Evolutionary conservation across 768 basidiomycete genomes (phyloP).

Genomic region (Pleurotus sapidus): DNA sequence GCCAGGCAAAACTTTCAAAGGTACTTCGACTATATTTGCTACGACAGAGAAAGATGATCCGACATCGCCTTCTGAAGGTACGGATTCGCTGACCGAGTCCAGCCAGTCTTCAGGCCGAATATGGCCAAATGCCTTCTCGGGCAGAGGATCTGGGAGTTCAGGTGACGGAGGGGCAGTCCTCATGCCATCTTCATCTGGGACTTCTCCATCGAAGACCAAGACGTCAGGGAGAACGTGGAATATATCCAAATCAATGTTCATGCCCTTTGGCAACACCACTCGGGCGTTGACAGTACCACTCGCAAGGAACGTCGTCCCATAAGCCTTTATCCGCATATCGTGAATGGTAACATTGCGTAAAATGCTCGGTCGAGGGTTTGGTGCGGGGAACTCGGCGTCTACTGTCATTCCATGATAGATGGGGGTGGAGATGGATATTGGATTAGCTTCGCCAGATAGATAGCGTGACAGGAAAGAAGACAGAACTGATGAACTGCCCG

Average conservation of each 20-base stretch:
- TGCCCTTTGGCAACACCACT: constrained; percentile 66
- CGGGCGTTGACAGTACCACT: constrained; percentile 67
- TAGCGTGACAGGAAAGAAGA: constrained; percentile 65
- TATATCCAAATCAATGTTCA: constrained; percentile 64
- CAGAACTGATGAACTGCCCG: constrained; percentile 36
- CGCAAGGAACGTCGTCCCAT: constrained; percentile 49
- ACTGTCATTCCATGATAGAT: constrained; percentile 48
- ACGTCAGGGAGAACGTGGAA: constrained; percentile 71
- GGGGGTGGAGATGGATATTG: constrained; percentile 56
- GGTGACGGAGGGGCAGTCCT: constrained; percentile 33
- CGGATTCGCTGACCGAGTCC: constrained; percentile 34
- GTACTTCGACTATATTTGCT: constrained; percentile 70
- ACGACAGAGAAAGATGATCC: constrained; percentile 57
- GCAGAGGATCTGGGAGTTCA: constrained; percentile 64
- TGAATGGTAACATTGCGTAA: constrained; percentile 71
- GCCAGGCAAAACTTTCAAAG: constrained; percentile 75
- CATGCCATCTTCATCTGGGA: constrained; percentile 29
- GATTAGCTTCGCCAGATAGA: constrained; percentile 53
- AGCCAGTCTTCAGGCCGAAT: constrained; percentile 75
- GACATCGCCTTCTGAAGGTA: constrained; percentile 40
- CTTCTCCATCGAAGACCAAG: constrained; percentile 73
- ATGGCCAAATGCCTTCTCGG: constrained; percentile 71
- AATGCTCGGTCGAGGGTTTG: constrained; percentile 59
- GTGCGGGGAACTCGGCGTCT: constrained; percentile 61
- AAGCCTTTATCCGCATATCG: constrained; percentile 59